phyloP scores from a whole-genome alignment of 768 basidiomycete species.

The Dendrothele bispora region DNA sequence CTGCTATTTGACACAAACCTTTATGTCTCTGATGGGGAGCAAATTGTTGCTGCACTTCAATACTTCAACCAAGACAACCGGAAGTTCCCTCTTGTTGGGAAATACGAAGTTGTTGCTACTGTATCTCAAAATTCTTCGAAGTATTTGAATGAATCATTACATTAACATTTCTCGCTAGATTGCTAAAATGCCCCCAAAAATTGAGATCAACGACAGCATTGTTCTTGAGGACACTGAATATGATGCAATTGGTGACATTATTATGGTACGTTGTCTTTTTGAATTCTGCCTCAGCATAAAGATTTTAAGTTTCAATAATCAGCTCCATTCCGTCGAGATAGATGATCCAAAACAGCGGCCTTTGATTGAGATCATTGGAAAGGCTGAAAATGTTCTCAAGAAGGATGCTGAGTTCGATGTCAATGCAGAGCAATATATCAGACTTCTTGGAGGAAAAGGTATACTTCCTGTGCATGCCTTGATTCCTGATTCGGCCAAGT shows the following conservation, averaged over 20 bases:
- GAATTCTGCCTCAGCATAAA: background rate
- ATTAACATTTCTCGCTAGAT: background rate
- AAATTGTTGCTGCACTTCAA: background rate
- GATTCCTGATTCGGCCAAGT: conserved; percentile 3
- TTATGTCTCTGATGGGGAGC: conserved; percentile 3
- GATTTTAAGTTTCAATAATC: background rate
- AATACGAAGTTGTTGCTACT: background rate
- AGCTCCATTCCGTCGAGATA: background rate
- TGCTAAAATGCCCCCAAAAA: background rate
- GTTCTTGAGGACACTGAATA: background rate
- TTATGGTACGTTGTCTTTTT: background rate
- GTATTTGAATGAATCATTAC: too few relatives aligned
- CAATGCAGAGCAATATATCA: background rate
- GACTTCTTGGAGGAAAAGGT: background rate
- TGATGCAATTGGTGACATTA: background rate
- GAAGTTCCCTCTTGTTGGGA: background rate
- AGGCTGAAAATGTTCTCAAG: conserved; percentile 1
- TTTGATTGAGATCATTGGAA: conserved; percentile 2
- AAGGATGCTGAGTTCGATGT: conserved; percentile 1
- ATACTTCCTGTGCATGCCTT: conserved; percentile 1
- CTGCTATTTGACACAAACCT: conserved; percentile 9
- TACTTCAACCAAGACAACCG: conserved; percentile 2
- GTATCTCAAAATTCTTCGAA: too few relatives aligned
- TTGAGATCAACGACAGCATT: background rate
- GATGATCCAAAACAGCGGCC: conserved; percentile 1